These are phyloP conservation scores for Apiospora malaysiana DNA, from an alignment of 2,329 filamentous ascomycete species.

Conservation along the genomic window DNA sequence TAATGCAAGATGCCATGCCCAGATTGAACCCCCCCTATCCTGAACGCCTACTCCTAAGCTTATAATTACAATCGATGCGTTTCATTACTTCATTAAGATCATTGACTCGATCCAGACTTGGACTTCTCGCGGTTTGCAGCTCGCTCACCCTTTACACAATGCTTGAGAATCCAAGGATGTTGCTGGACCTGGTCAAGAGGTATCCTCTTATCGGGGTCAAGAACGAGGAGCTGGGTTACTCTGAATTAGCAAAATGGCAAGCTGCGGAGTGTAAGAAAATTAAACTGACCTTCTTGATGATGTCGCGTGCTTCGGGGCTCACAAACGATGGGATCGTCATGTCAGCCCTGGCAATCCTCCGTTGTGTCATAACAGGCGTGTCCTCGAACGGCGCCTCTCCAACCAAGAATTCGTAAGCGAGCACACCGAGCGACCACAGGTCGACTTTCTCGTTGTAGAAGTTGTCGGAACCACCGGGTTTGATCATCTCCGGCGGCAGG, in stretches of 20 bases:
- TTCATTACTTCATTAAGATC: slow-evolving; percentile 31
- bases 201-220: slow-evolving; percentile 93
- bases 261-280: too few species aligned
- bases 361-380: slow-evolving; percentile 90
- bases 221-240: slow-evolving; percentile 74
- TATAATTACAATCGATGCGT: slow-evolving; percentile 19
- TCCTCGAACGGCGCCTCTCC: slow-evolving; percentile 98
- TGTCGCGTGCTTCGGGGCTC: slow-evolving; percentile 85
- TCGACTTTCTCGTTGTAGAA: slow-evolving; percentile 96
- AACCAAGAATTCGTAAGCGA: slow-evolving; percentile 95
- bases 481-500: slow-evolving; percentile 97
- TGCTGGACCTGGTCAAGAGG: slow-evolving; percentile 85
- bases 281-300: slow-evolving; percentile 82
- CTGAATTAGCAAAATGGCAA: slow-evolving; percentile 26
- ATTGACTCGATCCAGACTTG: slow-evolving; percentile 30
- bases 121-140: slow-evolving; percentile 57
- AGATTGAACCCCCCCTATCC: slow-evolving; percentile 1
- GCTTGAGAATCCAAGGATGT: slow-evolving; percentile 97
- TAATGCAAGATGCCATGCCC: slow-evolving; percentile 31
- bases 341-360: slow-evolving; percentile 85
- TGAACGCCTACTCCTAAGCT: slow-evolving; percentile 28
- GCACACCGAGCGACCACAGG: slow-evolving; percentile 91
- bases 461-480: slow-evolving; percentile 79
- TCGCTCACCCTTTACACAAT: slow-evolving; percentile 75
- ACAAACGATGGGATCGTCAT: slow-evolving; percentile 93